phyloP scores from a whole-genome alignment of 352 stramenopile genomes.

The Phytophthora idaei region DNA sequence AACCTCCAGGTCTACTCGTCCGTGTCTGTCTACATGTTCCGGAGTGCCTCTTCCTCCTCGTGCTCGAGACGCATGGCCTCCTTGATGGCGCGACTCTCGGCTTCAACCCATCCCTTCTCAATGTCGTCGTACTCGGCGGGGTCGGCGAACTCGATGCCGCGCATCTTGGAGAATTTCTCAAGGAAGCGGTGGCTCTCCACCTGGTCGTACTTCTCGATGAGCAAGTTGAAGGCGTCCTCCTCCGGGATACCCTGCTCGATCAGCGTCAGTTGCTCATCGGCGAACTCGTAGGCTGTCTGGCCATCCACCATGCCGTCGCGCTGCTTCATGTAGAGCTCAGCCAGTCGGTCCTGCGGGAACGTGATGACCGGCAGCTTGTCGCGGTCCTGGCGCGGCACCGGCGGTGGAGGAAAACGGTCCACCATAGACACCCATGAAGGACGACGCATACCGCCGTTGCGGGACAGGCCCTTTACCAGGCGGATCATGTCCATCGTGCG shows the following conservation, averaged over 20 bases:
- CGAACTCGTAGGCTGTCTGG: slow-evolving; percentile 88
- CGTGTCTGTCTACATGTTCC: slow-evolving; percentile 54
- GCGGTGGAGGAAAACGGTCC: slow-evolving; percentile 77
- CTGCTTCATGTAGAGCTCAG: slow-evolving; percentile 82
- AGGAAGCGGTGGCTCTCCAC: slow-evolving; percentile 83
- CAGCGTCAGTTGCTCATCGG: slow-evolving; percentile 84
- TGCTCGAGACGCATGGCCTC: slow-evolving; percentile 86
- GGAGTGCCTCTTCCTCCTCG: slow-evolving; percentile 77
- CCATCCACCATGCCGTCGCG: slow-evolving; percentile 69
- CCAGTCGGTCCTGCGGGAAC: slow-evolving; percentile 86
- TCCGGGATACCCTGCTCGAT: slow-evolving; percentile 85
- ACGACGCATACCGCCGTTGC: slow-evolving; percentile 78
- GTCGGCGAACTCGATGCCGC: slow-evolving; percentile 78
- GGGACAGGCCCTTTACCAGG: slow-evolving; percentile 76
- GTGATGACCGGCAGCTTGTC: slow-evolving; percentile 79
- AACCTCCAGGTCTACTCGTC: slow-evolving; percentile 4
- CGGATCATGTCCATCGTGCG: slow-evolving; percentile 79
- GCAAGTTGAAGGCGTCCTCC: slow-evolving; percentile 80
- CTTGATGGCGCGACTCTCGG: slow-evolving; percentile 81
- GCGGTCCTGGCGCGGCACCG: slow-evolving; percentile 73
- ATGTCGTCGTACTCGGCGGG: slow-evolving; percentile 85
- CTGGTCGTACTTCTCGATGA: slow-evolving; percentile 85
- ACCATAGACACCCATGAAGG: slow-evolving; percentile 77
- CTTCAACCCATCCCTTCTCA: slow-evolving; percentile 80
- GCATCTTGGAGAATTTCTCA: slow-evolving; percentile 82